Conservation (phyloP, 257 asterid species). For the Solanum sparsipilum region DNA sequence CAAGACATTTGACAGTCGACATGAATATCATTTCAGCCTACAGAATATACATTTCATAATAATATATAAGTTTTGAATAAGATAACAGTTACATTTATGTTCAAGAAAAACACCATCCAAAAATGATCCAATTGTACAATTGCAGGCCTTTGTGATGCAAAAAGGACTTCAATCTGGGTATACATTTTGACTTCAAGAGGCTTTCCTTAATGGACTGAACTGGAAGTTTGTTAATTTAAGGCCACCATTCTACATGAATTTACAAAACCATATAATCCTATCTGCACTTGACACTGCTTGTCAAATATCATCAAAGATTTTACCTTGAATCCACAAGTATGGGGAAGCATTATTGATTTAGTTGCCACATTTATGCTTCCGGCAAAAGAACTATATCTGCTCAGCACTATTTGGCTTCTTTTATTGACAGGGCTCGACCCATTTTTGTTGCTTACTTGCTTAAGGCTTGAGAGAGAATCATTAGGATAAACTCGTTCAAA, state of each 20-base stretch:
- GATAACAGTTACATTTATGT: background rate
- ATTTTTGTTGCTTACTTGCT: slow-evolving; percentile 15
- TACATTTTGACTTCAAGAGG: background rate
- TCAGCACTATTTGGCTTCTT: slow-evolving; percentile 26
- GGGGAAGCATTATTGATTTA: slow-evolving; percentile 23
- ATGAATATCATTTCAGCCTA: background rate
- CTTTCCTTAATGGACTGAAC: background rate
- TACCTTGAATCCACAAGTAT: slow-evolving; percentile 18
- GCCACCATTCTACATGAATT: slow-evolving; percentile 35
- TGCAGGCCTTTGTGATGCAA: background rate
- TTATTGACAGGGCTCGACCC: slow-evolving; percentile 11
- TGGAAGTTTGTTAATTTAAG: slow-evolving; percentile 3
- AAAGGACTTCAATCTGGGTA: background rate
- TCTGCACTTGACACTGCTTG: slow-evolving; percentile 21
- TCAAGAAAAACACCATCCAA: background rate
- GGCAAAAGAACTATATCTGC: slow-evolving; percentile 23
- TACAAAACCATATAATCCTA: slow-evolving; percentile 16
- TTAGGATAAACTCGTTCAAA: slow-evolving; percentile 10
- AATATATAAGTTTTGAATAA: background rate
- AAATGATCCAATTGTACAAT: background rate
- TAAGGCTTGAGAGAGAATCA: slow-evolving; percentile 18
- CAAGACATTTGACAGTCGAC: background rate
- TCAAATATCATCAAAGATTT: slow-evolving; percentile 6
- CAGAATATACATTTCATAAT: background rate
- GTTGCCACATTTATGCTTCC: slow-evolving; percentile 16